Base-by-base conservation (phyloP, 768 basidiomycete species). In the Hericium erinaceus region DNA sequence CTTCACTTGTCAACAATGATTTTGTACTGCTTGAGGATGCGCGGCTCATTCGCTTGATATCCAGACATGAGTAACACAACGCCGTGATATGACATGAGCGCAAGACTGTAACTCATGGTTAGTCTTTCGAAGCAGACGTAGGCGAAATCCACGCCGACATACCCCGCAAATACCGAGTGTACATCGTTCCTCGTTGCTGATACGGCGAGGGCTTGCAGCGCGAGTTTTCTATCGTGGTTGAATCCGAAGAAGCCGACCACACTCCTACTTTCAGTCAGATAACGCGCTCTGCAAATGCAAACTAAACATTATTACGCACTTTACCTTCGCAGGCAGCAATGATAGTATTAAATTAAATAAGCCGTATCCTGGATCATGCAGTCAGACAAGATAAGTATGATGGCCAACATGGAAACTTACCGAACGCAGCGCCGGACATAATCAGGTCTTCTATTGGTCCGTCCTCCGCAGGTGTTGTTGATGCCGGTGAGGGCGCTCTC, bases 341-440 rank as follows among this genome's bases (percentile, higher is more conserved):
- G 87, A 89, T 58, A 92, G 83, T 10, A 90, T 83, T 50, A 92
- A 77, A 65, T 91, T 91, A 72, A 92, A 92, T 24, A 92, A 66
- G 0, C 71, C 70, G 54, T 69, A 68, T 24, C 71, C 70, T 70
- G 40, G 15, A 50, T 15, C 33, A 33, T 33, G 9, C 4, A 33
- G 33, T 33, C 7, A 6, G 6, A 33, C 9, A 1, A 33, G 9
- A 10, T 6, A 8, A 8, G 33, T 33, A 33, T 8, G 8, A 33
- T 33, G 0, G 7, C 7, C 33, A 33, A 7, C 33, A 33, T 0
- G 7, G 8, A 9, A 16, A 70, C 75, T 54, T 57, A 85, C 84
- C 90, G 64, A 90, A 92, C 0, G 90, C 89, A 8, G 85, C 81
- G 2, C 89, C 90, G 2, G 85, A 80, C 28, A 89, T 67, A 57